Base-by-base conservation (phyloP, 495 filamentous ascomycete species). In the Lindgomyces ingoldianus region DNA sequence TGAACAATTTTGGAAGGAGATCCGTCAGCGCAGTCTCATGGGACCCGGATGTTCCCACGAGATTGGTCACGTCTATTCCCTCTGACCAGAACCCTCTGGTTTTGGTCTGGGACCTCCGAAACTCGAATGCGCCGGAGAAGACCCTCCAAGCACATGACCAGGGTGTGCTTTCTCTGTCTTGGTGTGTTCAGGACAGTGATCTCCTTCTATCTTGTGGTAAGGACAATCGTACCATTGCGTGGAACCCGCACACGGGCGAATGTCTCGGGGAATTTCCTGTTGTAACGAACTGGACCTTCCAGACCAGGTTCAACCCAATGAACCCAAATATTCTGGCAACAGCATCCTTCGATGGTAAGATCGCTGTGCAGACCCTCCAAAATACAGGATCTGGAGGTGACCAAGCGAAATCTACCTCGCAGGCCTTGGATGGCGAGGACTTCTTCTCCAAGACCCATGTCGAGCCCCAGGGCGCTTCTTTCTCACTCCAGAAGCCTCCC, bases 231-330 rank as follows among this genome's bases (percentile, higher is more conserved):
- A 96, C 92, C 0, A 83, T 98, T 56, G 89, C 93, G 62, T 99
- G 95, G 94, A 97, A 97, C 75, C 90, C 95, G 0, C 90, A 94
- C 68, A 95, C 87, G 4, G 93, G 93, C 47, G 85, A 91, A 71
- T 78, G 81, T 4, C 89, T 91, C 48, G 94, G 95, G 60, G 93
- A 98, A 77, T 96, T 97, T 75, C 91, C 93, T 12, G 89, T 96
- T 66, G 95, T 96, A 57, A 96, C 93, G 39, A 98, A 98, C 75
- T 98, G 95, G 94, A 96, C 92, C 1, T 99, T 98, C 81, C 86
- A 92, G 74, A 96, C 94, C 4, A 85, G 87, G 67, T 99, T 93
- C 85, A 91, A 96, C 74, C 94, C 95, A 19, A 84, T 89, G 68
- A 95, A 98, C 75, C 95, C 94, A 4, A 88, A 84, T 68, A 82